A percentile compares a stretch with the other conserved stretches of the same genome.
phyloP scores from a whole-genome alignment of 495 filamentous ascomycete genomes.

The Trichoderma erinaceum region DNA sequence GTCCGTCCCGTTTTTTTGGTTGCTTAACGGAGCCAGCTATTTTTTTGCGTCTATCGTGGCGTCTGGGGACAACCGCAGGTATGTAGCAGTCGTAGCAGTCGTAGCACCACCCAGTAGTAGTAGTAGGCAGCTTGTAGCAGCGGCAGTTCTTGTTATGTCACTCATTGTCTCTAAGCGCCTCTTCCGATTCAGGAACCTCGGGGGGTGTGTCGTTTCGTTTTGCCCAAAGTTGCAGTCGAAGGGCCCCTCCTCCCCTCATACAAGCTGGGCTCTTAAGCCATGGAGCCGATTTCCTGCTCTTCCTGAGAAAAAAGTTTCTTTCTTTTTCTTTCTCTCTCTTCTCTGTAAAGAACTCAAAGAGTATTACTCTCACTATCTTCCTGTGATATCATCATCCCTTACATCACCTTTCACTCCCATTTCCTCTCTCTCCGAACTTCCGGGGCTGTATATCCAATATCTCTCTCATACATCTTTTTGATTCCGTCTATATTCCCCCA shows the following conservation, averaged over 20 bases:
- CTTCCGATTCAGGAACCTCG: conserved; percentile 13
- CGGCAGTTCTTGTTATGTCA: neutral
- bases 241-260: conserved; percentile 12
- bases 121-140: neutral
- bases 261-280: conserved; percentile 10
- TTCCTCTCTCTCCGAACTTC: conserved; percentile 10
- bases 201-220: neutral
- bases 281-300: conserved; percentile 8
- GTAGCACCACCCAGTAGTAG: neutral
- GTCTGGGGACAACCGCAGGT: neutral
- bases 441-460: neutral
- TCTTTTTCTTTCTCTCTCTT: conserved; percentile 6
- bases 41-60: neutral
- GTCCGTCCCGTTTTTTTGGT: neutral
- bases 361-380: neutral
- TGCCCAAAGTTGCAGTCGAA: neutral
- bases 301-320: conserved; percentile 1
- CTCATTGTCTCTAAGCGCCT: neutral
- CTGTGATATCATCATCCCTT: neutral
- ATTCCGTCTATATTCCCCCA: conserved; percentile 17
- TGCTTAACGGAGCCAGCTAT: neutral
- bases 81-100: neutral
- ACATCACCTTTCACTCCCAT: neutral
- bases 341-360: neutral
- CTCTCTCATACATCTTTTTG: conserved; percentile 13